A percentile compares a stretch with the other conserved stretches of the same genome.
Conservation (phyloP, 306 rosid species). For the Potentilla sterilis region DNA sequence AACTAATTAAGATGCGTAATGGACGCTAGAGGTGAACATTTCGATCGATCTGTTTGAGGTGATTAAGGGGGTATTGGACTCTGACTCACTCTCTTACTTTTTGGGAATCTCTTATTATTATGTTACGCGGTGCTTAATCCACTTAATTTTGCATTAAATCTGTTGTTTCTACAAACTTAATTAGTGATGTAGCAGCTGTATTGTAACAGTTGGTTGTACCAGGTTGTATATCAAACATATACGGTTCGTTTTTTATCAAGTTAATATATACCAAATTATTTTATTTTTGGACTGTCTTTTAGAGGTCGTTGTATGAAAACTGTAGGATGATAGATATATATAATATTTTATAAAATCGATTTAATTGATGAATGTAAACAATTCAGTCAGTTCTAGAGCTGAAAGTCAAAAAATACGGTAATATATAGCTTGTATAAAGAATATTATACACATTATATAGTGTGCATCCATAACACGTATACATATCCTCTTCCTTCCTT, state of each 20-base stretch:
- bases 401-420: no score
- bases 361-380: no score
- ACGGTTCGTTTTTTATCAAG: no score
- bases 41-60: background rate
- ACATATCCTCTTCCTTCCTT: background rate
- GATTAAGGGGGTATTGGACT: conserved; percentile 2
- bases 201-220: no score
- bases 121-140: conserved; percentile 12
- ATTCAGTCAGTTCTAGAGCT: no score
- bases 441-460: no score
- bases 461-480: background rate
- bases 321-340: no score
- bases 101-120: background rate
- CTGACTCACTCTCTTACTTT: background rate
- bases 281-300: no score
- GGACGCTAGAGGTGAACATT: background rate
- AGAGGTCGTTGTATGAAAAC: no score
- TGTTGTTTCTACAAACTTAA: background rate
- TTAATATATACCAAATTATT: no score
- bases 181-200: background rate
- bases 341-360: no score
- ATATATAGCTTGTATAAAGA: no score
- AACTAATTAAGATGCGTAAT: background rate
- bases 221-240: background rate
- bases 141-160: background rate